Percentiles rank a stretch among this genome's conserved stretches.
Evolutionary conservation across 2,329 filamentous ascomycete genomes (phyloP).

Genomic region (Ceratocystis cubensis): DNA sequence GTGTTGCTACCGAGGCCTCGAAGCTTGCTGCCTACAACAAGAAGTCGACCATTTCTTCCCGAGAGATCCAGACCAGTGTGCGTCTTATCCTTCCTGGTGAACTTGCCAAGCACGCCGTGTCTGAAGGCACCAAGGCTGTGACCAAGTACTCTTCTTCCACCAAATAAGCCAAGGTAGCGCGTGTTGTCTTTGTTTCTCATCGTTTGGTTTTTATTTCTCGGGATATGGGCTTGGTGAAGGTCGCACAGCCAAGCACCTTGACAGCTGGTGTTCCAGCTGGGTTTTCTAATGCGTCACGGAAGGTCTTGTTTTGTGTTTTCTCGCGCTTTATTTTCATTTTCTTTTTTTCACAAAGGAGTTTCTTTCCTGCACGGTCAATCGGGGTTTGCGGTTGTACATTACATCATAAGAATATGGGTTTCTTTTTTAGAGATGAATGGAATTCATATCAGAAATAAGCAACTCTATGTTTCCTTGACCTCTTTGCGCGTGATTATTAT

Average conservation of each 20-base stretch:
- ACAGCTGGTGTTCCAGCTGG: constrained; percentile 32
- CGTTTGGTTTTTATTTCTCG: constrained; percentile 39
- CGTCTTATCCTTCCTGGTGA: constrained; percentile 96
- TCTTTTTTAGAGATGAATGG: constrained; percentile 40
- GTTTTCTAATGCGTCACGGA: constrained; percentile 65
- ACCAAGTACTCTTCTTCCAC: constrained; percentile 99
- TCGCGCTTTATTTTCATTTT: constrained; percentile 19
- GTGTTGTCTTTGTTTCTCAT: constrained; percentile 34
- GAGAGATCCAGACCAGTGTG: constrained; percentile 97
- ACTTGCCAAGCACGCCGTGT: constrained; percentile 98
- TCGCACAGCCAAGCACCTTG: constrained; percentile 30
- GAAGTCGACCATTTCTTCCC: constrained; percentile 99
- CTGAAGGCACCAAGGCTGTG: constrained; percentile 98
- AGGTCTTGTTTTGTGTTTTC: constrained; percentile 41
- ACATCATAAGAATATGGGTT: constrained; percentile 50
- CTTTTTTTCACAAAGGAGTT: constrained; percentile 45
- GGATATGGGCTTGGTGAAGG: constrained; percentile 42
- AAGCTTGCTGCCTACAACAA: constrained; percentile 99
- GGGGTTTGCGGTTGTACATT: constrained; percentile 65
- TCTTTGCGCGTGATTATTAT: background rate
- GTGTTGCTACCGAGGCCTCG: constrained; percentile 93
- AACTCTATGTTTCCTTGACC: background rate
- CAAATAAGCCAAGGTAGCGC: constrained; percentile 55
- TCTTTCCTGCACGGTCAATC: constrained; percentile 45
- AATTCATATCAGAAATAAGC: constrained; percentile 41